A percentile compares a stretch with the other conserved stretches of the same genome.
These are phyloP conservation scores for Penicilliopsis zonata DNA, from an alignment of 495 filamentous ascomycete genomes.

Conservation along the genomic window DNA sequence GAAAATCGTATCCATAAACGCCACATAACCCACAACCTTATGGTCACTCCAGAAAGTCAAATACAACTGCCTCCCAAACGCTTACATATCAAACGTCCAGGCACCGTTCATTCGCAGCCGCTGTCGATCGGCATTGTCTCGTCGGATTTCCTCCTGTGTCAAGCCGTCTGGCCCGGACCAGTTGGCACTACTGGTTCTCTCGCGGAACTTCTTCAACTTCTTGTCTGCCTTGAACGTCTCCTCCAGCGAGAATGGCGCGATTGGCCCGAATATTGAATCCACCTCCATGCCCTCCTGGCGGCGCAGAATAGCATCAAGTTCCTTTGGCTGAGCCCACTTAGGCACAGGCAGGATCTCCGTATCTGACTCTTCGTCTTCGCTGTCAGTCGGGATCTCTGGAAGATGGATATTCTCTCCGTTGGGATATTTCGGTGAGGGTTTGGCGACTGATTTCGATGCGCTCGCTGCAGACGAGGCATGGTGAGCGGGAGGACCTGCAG, in stretches of 20 bases:
- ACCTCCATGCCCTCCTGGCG: conserved; percentile 76
- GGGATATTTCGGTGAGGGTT: conserved; percentile 66
- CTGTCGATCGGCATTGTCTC: conserved; percentile 70
- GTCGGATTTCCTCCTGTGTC: conserved; percentile 76
- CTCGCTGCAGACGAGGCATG: conserved; percentile 46
- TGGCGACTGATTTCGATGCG: conserved; percentile 32
- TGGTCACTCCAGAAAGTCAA: too few species aligned
- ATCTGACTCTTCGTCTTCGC: conserved; percentile 68
- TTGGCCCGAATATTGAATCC: conserved; percentile 79
- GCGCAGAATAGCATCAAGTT: conserved; percentile 53
- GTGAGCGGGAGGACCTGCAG: conserved; percentile 27
- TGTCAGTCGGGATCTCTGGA: conserved; percentile 80
- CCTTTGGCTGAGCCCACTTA: conserved; percentile 75
- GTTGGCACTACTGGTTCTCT: conserved; percentile 83
- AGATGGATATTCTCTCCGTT: conserved; percentile 73
- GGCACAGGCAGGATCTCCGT: conserved; percentile 48
- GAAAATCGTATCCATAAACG: too few species aligned
- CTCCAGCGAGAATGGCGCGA: conserved; percentile 79
- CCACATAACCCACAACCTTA: too few species aligned
- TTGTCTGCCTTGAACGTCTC: conserved; percentile 83
- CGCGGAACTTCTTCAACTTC: conserved; percentile 71
- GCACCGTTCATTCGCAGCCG: conserved; percentile 72
- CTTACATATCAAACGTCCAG: conserved; percentile 74
- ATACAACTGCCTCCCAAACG: too few species aligned
- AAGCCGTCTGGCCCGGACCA: conserved; percentile 78